Evolutionary conservation across 2,329 filamentous ascomycete species (phyloP).

Genomic region (Calonectria montana): DNA sequence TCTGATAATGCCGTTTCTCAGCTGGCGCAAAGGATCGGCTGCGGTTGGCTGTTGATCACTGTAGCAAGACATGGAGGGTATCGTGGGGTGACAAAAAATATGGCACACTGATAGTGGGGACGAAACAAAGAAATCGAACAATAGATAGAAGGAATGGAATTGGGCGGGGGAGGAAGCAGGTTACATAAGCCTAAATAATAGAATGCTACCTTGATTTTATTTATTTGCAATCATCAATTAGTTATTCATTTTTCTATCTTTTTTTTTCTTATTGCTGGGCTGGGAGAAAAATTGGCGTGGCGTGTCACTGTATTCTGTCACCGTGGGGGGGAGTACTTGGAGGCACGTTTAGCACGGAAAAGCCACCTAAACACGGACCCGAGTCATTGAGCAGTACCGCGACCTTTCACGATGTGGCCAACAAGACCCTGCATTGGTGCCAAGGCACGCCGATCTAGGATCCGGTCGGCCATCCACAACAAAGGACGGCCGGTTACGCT

Average conservation of each 20-base stretch:
- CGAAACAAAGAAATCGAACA: no score
- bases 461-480: not conserved
- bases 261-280: no score
- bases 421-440: slow-evolving; percentile 8
- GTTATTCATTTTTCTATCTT: no score
- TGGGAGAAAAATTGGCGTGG: no score
- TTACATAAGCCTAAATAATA: no score
- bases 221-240: no score
- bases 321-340: not conserved
- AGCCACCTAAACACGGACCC: not conserved
- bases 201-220: no score
- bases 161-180: no score
- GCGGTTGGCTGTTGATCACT: not conserved
- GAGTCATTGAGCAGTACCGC: slow-evolving; percentile 6
- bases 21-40: not conserved
- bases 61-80: not conserved
- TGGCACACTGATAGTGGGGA: no score
- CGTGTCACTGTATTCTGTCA: no score
- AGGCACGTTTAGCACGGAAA: not conserved
- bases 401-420: slow-evolving; percentile 2
- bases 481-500: not conserved
- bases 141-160: no score
- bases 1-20: not conserved
- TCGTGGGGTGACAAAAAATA: no score
- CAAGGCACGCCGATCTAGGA: slow-evolving; percentile 21